Conservation (phyloP, 257 asterid species). For the Capsicum chinense region DNA sequence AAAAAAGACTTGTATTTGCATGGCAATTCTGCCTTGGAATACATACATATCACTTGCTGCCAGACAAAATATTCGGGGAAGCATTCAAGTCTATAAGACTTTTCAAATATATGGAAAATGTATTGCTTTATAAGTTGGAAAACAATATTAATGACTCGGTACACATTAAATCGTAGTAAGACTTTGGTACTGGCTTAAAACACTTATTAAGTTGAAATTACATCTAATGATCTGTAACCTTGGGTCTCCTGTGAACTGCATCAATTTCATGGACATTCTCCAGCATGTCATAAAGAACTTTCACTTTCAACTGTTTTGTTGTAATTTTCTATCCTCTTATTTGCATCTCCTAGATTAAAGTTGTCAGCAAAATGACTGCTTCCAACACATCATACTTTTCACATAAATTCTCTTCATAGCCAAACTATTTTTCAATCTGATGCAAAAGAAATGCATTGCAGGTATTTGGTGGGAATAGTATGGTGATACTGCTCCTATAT, state of each 20-base stretch:
- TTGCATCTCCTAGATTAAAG: conserved; percentile 11
- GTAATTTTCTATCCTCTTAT: conserved; percentile 10
- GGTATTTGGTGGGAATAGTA: conserved; percentile 99
- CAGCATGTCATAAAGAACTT: background rate
- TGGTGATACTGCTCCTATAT: conserved; percentile 79
- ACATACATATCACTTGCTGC: conserved; percentile 1
- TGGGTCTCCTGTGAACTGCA: background rate
- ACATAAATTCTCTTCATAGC: background rate
- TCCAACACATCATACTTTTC: background rate
- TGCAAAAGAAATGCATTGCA: conserved; percentile 41
- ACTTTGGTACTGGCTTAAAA: conserved; percentile 19
- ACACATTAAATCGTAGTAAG: background rate
- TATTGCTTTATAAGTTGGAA: background rate
- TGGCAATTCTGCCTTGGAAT: background rate
- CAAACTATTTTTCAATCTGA: background rate
- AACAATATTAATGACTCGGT: conserved; percentile 1
- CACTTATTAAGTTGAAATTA: background rate
- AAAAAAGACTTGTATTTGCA: conserved; percentile 1
- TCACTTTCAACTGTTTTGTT: background rate
- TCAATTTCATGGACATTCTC: background rate
- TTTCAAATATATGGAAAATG: conserved; percentile 8
- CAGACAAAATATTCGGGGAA: background rate
- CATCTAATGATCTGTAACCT: background rate
- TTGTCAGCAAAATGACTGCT: conserved; percentile 19
- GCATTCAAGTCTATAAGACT: conserved; percentile 6